Conservation (phyloP, 1,139 yeast species). For the Pichia sp. region DNA sequence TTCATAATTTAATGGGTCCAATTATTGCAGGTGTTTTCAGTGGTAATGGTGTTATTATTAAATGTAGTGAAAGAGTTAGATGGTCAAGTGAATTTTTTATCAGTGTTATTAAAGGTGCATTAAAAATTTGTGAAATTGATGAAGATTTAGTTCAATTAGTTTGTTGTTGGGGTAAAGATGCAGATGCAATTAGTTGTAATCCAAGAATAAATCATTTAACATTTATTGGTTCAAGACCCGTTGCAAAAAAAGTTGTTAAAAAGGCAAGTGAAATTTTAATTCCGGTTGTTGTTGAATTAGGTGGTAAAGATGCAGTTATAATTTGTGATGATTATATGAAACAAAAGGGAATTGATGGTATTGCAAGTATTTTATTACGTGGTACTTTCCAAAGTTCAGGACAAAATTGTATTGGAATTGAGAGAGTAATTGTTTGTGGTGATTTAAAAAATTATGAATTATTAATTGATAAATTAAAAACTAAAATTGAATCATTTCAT, state of each 20-base stretch:
- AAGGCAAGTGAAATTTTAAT: slow-evolving; percentile 80
- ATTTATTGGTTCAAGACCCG: slow-evolving; percentile 91
- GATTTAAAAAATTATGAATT: slow-evolving; percentile 60
- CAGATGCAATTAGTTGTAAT: slow-evolving; percentile 79
- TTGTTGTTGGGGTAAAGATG: slow-evolving; percentile 74
- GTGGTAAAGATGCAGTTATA: slow-evolving; percentile 89
- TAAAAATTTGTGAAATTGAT: slow-evolving; percentile 65
- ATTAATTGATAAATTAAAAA: slow-evolving; percentile 49
- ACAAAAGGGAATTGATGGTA: slow-evolving; percentile 40
- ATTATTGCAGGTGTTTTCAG: slow-evolving; percentile 79
- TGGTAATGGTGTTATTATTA: slow-evolving; percentile 85
- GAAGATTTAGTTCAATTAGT: slow-evolving; percentile 81
- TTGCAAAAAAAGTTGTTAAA: slow-evolving; percentile 78
- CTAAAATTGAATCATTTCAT: slow-evolving; percentile 56
- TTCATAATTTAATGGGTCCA: slow-evolving; percentile 90
- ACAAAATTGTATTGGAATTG: slow-evolving; percentile 95
- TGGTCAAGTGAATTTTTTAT: slow-evolving; percentile 88
- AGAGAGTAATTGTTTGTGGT: slow-evolving; percentile 59
- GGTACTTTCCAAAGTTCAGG: slow-evolving; percentile 97
- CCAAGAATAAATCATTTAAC: slow-evolving; percentile 81
- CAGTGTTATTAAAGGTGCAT: slow-evolving; percentile 60
- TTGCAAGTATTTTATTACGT: slow-evolving; percentile 80
- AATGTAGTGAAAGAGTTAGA: slow-evolving; percentile 91
- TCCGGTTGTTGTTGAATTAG: slow-evolving; percentile 91
- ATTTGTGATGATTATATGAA: slow-evolving; percentile 68